Conservation (phyloP, 208 protist species). For the Phytomonas francai region DNA sequence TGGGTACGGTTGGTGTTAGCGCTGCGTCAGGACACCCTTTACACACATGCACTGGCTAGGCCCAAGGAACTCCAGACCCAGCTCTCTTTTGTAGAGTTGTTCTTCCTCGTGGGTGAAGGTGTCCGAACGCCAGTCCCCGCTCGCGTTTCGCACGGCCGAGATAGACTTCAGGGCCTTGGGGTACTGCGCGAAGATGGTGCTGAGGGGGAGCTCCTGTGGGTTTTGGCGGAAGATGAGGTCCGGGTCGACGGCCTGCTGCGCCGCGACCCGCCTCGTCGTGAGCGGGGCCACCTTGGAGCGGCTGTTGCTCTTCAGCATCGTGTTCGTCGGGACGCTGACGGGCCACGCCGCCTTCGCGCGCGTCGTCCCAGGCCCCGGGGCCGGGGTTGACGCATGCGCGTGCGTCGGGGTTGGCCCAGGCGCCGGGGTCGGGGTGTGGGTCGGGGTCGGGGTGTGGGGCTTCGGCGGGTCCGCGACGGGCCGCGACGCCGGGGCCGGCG, state of each 20-base stretch:
- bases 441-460: not conserved
- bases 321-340: slow-evolving; percentile 60
- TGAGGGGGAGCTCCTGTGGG: slow-evolving; percentile 58
- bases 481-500: slow-evolving; percentile 14
- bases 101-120: slow-evolving; percentile 79
- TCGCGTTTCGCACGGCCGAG: slow-evolving; percentile 51
- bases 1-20: not conserved
- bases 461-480: slow-evolving; percentile 6
- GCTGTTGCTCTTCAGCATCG: slow-evolving; percentile 67
- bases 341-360: slow-evolving; percentile 67
- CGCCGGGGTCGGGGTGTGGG: slow-evolving; percentile 19
- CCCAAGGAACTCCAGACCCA: slow-evolving; percentile 45
- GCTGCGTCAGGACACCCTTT: slow-evolving; percentile 15
- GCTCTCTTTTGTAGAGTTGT: slow-evolving; percentile 70
- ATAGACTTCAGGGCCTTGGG: slow-evolving; percentile 67
- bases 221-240: slow-evolving; percentile 83
- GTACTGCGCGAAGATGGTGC: slow-evolving; percentile 64
- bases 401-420: slow-evolving; percentile 7
- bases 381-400: too few species aligned
- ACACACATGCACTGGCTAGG: slow-evolving; percentile 64
- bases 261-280: slow-evolving; percentile 58
- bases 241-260: slow-evolving; percentile 73
- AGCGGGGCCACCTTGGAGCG: slow-evolving; percentile 74
- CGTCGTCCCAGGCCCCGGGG: slow-evolving; percentile 15
- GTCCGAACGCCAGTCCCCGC: slow-evolving; percentile 77